phyloP scores from a whole-genome alignment of 805 yeast genomes.

The Naumovozyma dairenensis region DNA sequence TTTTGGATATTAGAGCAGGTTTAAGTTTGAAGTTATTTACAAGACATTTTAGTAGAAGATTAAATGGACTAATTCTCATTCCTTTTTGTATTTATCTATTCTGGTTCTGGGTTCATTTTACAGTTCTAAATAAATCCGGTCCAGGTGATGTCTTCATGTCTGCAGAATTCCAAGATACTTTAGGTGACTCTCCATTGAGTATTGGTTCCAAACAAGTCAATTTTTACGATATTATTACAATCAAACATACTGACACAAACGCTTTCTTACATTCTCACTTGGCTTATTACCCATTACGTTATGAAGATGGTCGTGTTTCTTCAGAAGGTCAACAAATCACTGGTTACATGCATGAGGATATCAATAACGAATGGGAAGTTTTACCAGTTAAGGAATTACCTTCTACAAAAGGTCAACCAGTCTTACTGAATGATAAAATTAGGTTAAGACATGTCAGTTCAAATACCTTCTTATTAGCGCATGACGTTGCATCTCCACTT shows the following conservation, averaged over 20 bases:
- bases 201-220: slow-evolving; percentile 60
- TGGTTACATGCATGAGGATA: slow-evolving; percentile 44
- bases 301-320: slow-evolving; percentile 92
- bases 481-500: slow-evolving; percentile 93
- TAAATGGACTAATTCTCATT: slow-evolving; percentile 57
- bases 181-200: slow-evolving; percentile 74
- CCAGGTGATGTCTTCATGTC: slow-evolving; percentile 95
- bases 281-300: slow-evolving; percentile 73
- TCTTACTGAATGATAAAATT: slow-evolving; percentile 60
- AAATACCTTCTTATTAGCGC: slow-evolving; percentile 71
- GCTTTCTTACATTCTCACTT: slow-evolving; percentile 78
- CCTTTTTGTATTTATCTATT: slow-evolving; percentile 76
- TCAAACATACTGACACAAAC: slow-evolving; percentile 72
- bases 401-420: slow-evolving; percentile 36
- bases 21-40: slow-evolving; percentile 45
- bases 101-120: slow-evolving; percentile 91
- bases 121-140: slow-evolving; percentile 74
- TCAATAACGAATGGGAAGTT: slow-evolving; percentile 79
- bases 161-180: slow-evolving; percentile 87
- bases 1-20: slow-evolving; percentile 64
- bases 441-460: slow-evolving; percentile 78
- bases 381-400: slow-evolving; percentile 48
- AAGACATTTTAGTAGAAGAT: slow-evolving; percentile 68
- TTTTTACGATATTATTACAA: slow-evolving; percentile 64
- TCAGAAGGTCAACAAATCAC: slow-evolving; percentile 95